Base-by-base conservation (phyloP, 1,284 basidiomycete genomes). In the Spongispora temasekensis region DNA sequence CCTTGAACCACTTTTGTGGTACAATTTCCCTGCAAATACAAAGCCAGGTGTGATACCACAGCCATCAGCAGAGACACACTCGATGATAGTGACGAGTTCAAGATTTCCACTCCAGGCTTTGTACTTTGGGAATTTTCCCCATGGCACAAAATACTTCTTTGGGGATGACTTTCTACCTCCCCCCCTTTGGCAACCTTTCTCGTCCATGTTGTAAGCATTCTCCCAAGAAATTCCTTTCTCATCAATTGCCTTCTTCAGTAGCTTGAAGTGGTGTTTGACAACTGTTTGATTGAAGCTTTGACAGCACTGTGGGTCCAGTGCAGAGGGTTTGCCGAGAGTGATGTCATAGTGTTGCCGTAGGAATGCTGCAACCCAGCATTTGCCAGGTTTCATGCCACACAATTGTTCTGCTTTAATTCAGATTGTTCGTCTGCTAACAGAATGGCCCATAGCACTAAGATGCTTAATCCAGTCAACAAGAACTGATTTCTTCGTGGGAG, bases 161-260 rank as follows among this genome's bases (percentile, higher is more conserved):
- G 44, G 44, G 4, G 44, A 48, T 8, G 44, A 23, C 25, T 48
- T 48, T 27, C 10, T 9, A 28, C 55, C 55, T n/a, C 55, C 23
- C 5, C 44, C 44, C 7, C 31, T 21, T 30, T 56, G 55, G 17
- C 31, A 13, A 1, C 25, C 55, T 19, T 56, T 56, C 12, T 56
- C 28, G n/a, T 56, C 55, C 55, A 56, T 56, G 23, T 56, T 56
- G 6, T 48, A 56, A 30, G 48, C 32, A 35, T 56, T 56, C 32
- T 56, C 44, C 44, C 55, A 56, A 27, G 31, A 31, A 7, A 56
- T 56, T 13, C 19, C 44, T 3, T 56, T 9, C 15, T 23, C 42
- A 12, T 56, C 44, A 21, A 56, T 15, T n/a, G 44, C 31, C 21
- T 56, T 19, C 4, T 56, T 28, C 19, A 56, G 42, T 10, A 56